A percentile compares a stretch with the other conserved stretches of the same genome.
Conservation (phyloP, 2,329 filamentous ascomycete species). For the Hortaea sp. region DNA sequence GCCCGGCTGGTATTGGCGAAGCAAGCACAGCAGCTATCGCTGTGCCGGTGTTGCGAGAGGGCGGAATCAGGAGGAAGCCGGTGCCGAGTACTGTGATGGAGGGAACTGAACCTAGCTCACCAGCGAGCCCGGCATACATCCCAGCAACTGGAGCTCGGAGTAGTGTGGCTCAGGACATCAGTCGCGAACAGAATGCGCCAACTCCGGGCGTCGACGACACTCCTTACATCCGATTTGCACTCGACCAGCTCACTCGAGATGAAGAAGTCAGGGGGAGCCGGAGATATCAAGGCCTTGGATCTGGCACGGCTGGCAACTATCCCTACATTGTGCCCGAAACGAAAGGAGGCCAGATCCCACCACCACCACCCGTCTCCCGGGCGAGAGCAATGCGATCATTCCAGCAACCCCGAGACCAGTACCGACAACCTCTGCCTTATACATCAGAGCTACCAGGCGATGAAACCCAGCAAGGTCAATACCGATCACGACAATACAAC, state of each 20-base stretch:
- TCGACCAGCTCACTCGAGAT: conserved; percentile 73
- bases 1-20: not conserved
- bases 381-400: not conserved
- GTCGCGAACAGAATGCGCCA: conserved; percentile 31
- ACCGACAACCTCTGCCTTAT: not conserved
- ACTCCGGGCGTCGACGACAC: conserved; percentile 76
- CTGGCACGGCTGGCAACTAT: conserved; percentile 13
- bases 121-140: conserved; percentile 4
- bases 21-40: conserved; percentile 4
- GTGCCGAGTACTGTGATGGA: conserved; percentile 25
- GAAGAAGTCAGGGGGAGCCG: conserved; percentile 51
- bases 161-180: conserved; percentile 20
- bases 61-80: conserved; percentile 23
- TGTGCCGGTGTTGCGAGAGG: conserved; percentile 6
- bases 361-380: not conserved
- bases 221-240: conserved; percentile 80
- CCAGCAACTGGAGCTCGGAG: conserved; percentile 16
- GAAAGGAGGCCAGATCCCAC: not conserved
- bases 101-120: conserved; percentile 1
- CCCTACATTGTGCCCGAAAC: conserved; percentile 9
- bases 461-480: not conserved
- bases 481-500: not conserved
- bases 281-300: conserved; percentile 34
- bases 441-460: not conserved
- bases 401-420: not conserved